Percentiles rank a stretch among this genome's conserved stretches.
Evolutionary conservation across 2,329 filamentous ascomycete species (phyloP).

Genomic region (Aureobasidium sp.): DNA sequence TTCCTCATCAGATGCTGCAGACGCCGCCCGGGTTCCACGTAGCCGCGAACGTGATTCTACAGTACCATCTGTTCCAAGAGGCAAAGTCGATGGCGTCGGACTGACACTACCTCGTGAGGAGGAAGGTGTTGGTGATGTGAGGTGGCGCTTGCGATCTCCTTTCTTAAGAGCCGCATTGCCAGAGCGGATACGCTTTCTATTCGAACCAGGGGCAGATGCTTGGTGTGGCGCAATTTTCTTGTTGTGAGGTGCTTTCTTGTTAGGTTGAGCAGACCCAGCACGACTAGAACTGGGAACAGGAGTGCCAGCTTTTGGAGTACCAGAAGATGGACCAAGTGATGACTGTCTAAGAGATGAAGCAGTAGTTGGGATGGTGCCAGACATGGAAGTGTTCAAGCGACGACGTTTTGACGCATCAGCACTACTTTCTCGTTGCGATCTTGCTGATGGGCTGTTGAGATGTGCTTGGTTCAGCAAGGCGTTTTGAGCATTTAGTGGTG

Average conservation of each 20-base stretch:
- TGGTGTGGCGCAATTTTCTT: slow-evolving; percentile 51
- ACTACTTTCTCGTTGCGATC: slow-evolving; percentile 31
- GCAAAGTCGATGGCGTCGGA: slow-evolving; percentile 28
- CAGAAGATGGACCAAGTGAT: slow-evolving; percentile 49
- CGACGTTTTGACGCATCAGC: slow-evolving; percentile 50
- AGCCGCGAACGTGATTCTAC: slow-evolving; percentile 13
- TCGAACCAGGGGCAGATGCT: slow-evolving; percentile 24
- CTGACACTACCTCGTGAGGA: slow-evolving; percentile 23
- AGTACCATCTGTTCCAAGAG: slow-evolving; percentile 24
- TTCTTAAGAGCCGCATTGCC: slow-evolving; percentile 18
- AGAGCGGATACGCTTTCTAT: slow-evolving; percentile 17
- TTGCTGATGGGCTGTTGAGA: slow-evolving; percentile 18
- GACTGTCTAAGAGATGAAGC: slow-evolving; percentile 53
- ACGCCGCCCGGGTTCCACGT: neutral
- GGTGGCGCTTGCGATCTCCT: slow-evolving; percentile 28
- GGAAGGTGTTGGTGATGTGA: slow-evolving; percentile 26
- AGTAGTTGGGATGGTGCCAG: slow-evolving; percentile 45
- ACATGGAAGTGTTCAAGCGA: slow-evolving; percentile 46
- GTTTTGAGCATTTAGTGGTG: slow-evolving; percentile 16
- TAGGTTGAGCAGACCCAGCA: slow-evolving; percentile 54
- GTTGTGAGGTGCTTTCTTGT: slow-evolving; percentile 30
- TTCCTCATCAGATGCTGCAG: slow-evolving; percentile 20
- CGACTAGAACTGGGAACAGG: slow-evolving; percentile 40
- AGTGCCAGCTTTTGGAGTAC: slow-evolving; percentile 56
- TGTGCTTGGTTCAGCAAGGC: slow-evolving; percentile 19